phyloP scores from a whole-genome alignment of 1,284 basidiomycete genomes.

The Cutaneotrichosporon mucoides region DNA sequence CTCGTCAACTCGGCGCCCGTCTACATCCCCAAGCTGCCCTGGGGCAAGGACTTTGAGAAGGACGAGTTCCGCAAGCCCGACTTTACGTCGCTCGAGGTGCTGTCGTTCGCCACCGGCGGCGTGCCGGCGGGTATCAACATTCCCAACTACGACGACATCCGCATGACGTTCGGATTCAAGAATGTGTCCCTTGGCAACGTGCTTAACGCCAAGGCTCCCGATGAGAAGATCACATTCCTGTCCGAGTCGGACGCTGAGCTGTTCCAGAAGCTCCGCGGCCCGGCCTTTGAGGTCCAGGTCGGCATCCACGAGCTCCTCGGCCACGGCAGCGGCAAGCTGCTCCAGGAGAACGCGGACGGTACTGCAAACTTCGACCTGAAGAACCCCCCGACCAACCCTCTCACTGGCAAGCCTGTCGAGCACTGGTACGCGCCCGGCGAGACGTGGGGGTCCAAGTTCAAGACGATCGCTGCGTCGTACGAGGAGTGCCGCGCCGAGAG shows the following conservation, averaged over 20 bases:
- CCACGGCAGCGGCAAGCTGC: constrained; percentile 20
- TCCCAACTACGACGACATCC: constrained; percentile 16
- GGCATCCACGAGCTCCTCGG: constrained; percentile 24
- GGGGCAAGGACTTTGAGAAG: constrained; percentile 73
- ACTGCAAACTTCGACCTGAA: constrained; percentile 17
- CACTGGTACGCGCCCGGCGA: constrained; percentile 20
- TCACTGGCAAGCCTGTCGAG: constrained; percentile 19
- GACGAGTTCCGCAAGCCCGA: constrained; percentile 66
- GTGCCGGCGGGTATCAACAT: constrained; percentile 19
- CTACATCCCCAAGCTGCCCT: constrained; percentile 72
- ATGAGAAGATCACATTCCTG: constrained; percentile 23
- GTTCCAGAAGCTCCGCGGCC: constrained; percentile 15
- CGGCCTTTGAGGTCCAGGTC: constrained; percentile 22
- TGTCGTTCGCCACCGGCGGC: constrained; percentile 19
- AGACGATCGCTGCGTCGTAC: constrained; percentile 15
- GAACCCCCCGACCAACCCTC: constrained; percentile 15
- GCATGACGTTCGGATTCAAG: constrained; percentile 20
- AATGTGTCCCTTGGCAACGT: constrained; percentile 23
- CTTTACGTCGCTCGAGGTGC: constrained; percentile 59
- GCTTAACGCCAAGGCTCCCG: constrained; percentile 20
- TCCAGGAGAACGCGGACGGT: constrained; percentile 16
- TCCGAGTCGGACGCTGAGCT: constrained; percentile 11
- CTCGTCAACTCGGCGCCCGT: constrained; percentile 69
- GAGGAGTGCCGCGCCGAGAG: constrained; percentile 22
- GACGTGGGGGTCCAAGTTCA: constrained; percentile 18